Percentiles rank a stretch among this genome's conserved stretches.
These are phyloP conservation scores for Ganoderma leucocontextum DNA, from an alignment of 1,284 basidiomycete genomes.

Conservation along the genomic window DNA sequence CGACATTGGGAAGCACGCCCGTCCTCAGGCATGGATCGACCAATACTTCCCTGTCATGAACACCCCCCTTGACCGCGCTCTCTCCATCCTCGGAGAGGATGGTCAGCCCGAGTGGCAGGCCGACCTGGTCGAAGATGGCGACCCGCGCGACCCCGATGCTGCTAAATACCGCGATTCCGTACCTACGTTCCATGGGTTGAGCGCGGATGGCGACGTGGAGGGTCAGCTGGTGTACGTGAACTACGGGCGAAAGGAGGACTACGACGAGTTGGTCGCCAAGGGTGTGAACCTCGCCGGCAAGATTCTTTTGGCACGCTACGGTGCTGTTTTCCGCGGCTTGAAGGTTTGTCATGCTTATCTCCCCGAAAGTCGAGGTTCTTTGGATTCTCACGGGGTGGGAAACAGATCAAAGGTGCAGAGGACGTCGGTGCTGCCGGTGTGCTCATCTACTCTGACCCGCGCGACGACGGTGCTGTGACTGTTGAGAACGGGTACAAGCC, in stretches of 20 bases:
- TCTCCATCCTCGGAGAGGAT: constrained; percentile 66
- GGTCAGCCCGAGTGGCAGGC: constrained; percentile 74
- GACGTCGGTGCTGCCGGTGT: constrained; percentile 82
- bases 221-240: constrained; percentile 86
- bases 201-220: constrained; percentile 66
- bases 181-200: constrained; percentile 77
- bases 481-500: constrained; percentile 78
- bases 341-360: constrained; percentile 53
- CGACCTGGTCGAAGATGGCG: constrained; percentile 73
- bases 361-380: too few relatives aligned
- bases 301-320: constrained; percentile 89
- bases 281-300: constrained; percentile 83
- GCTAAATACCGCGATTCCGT: constrained; percentile 64
- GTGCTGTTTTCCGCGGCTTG: constrained; percentile 83
- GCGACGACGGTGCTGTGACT: constrained; percentile 87
- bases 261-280: constrained; percentile 44
- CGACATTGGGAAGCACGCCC: constrained; percentile 51
- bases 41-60: constrained; percentile 87
- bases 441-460: constrained; percentile 89
- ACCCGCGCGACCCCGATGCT: constrained; percentile 69
- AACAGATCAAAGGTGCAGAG: constrained; percentile 80
- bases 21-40: constrained; percentile 80
- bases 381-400: not conserved
- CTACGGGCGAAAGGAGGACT: constrained; percentile 77
- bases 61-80: constrained; percentile 68